These are phyloP conservation scores for Pseudonitzschia delicatissima DNA, from an alignment of 108 stramenopile species.

Conservation along the genomic window DNA sequence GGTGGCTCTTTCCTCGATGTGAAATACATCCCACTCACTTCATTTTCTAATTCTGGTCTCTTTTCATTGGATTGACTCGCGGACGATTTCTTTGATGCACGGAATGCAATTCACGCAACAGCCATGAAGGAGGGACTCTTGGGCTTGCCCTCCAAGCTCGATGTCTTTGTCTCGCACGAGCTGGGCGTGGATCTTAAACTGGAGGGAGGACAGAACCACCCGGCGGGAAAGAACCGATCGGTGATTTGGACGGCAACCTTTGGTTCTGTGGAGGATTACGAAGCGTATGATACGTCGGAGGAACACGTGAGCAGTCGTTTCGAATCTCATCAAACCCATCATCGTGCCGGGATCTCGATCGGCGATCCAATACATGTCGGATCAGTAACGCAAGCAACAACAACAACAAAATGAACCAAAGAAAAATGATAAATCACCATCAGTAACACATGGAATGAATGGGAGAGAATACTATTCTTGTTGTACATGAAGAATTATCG, in stretches of 20 bases:
- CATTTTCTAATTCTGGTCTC: background rate
- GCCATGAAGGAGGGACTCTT: constrained; percentile 23
- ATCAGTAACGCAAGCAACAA: background rate
- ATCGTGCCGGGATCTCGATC: constrained; percentile 23
- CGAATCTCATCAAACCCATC: constrained; percentile 1
- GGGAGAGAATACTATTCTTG: too few relatives aligned
- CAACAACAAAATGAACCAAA: background rate
- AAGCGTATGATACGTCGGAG: constrained; percentile 11
- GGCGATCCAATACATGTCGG: constrained; percentile 23
- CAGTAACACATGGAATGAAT: too few relatives aligned
- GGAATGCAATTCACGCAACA: too few relatives aligned
- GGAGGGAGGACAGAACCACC: constrained; percentile 29
- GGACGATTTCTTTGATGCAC: background rate
- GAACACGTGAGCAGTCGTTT: constrained; percentile 20
- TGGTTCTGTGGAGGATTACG: constrained; percentile 16
- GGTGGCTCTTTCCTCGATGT: too few relatives aligned
- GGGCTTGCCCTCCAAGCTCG: constrained; percentile 15
- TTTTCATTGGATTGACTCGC: background rate
- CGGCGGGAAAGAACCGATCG: constrained; percentile 23
- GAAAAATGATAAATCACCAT: background rate
- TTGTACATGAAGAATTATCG: too few relatives aligned
- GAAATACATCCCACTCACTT: too few relatives aligned
- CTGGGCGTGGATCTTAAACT: constrained; percentile 18
- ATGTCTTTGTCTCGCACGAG: constrained; percentile 9
- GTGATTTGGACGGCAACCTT: constrained; percentile 21